A percentile compares a stretch with the other conserved stretches of the same genome.
Conservation (phyloP, 1,139 yeast species). For the Suhomyces choctaworum region DNA sequence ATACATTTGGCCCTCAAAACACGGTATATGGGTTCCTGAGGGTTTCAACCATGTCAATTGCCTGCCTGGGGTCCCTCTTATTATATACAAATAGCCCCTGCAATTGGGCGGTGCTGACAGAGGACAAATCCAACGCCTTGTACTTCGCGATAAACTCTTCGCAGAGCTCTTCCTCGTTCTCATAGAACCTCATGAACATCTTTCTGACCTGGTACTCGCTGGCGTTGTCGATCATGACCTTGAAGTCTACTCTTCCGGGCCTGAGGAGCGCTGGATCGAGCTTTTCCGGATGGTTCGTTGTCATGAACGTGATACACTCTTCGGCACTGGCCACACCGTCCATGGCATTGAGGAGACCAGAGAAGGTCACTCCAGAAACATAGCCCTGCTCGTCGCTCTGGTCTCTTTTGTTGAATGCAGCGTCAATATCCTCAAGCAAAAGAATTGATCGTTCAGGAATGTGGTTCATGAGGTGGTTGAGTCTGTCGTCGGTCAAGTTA, state of each 20-base stretch:
- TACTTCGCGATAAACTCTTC: constrained; percentile 59
- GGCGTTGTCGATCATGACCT: constrained; percentile 82
- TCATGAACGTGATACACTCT: constrained; percentile 95
- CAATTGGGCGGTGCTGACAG: constrained; percentile 86
- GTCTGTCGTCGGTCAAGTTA: constrained; percentile 88
- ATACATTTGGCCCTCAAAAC: constrained; percentile 21
- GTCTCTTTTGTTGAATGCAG: constrained; percentile 84
- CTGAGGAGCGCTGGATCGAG: constrained; percentile 83
- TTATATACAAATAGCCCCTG: constrained; percentile 95
- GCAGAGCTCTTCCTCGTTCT: constrained; percentile 60
- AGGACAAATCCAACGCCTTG: constrained; percentile 48
- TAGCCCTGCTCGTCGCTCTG: constrained; percentile 78
- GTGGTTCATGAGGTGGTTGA: constrained; percentile 94
- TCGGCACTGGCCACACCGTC: constrained; percentile 99
- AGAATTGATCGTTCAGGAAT: constrained; percentile 87
- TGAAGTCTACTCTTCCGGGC: constrained; percentile 93
- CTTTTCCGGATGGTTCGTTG: constrained; percentile 94
- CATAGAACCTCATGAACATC: constrained; percentile 90
- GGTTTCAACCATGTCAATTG: constrained; percentile 62
- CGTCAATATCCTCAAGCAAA: constrained; percentile 89
- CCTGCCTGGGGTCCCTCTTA: constrained; percentile 78
- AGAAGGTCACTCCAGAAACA: constrained; percentile 86
- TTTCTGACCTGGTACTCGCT: constrained; percentile 71
- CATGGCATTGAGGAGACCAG: constrained; percentile 88
- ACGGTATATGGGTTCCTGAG: constrained; percentile 36